These are phyloP conservation scores for Metarhizium sp. DNA, from an alignment of 2,329 filamentous ascomycete genomes.

Conservation along the genomic window DNA sequence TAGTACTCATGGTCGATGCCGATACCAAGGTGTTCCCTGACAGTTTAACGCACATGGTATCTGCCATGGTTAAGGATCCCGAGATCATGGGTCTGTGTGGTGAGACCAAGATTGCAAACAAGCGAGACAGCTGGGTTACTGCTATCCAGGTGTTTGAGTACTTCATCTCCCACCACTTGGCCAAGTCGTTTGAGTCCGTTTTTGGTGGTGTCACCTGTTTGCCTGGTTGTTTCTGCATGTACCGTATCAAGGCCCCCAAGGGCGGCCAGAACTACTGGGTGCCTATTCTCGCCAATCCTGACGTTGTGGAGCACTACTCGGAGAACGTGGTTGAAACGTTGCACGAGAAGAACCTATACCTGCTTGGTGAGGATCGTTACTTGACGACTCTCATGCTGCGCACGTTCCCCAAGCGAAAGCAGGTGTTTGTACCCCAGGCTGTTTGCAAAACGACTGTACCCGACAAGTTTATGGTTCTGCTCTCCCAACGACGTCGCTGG, in stretches of 20 bases:
- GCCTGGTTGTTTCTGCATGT: constrained; percentile 99
- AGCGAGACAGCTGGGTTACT: constrained; percentile 86
- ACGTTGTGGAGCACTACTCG: constrained; percentile 97
- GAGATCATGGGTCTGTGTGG: constrained; percentile 99
- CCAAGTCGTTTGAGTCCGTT: constrained; percentile 95
- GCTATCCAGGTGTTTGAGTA: constrained; percentile 99
- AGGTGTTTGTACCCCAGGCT: constrained; percentile 95
- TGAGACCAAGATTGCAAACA: constrained; percentile 99
- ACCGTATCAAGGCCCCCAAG: constrained; percentile 98
- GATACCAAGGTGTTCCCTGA: constrained; percentile 99
- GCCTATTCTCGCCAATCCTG: constrained; percentile 93
- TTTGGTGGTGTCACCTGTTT: constrained; percentile 99
- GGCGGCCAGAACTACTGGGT: constrained; percentile 99
- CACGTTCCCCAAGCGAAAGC: constrained; percentile 97
- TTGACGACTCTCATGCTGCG: constrained; percentile 95
- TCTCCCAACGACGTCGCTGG: constrained; percentile 94
- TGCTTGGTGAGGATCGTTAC: constrained; percentile 90
- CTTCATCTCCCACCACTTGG: constrained; percentile 95
- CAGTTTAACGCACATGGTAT: constrained; percentile 96
- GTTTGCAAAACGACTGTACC: constrained; percentile 98
- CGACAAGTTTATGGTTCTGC: constrained; percentile 80
- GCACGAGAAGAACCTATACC: constrained; percentile 91
- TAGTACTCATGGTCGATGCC: constrained; percentile 97
- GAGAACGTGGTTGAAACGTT: constrained; percentile 98
- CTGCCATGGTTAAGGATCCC: constrained; percentile 97